phyloP scores from a whole-genome alignment of 2,329 filamentous ascomycete genomes.

The Calonectria pauciramosa region DNA sequence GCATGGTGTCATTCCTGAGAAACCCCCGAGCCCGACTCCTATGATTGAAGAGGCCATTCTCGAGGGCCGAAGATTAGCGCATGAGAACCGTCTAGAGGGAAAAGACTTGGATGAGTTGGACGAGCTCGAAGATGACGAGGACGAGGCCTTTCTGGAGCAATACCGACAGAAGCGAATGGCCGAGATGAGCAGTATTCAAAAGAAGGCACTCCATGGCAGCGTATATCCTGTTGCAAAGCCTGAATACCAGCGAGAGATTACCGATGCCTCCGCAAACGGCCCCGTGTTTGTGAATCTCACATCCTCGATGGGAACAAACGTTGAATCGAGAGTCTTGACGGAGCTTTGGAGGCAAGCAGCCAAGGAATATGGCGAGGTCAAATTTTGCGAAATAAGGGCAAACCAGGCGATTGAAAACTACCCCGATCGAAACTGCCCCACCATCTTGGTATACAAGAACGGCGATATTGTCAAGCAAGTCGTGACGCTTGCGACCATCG shows the following conservation, averaged over 20 bases:
- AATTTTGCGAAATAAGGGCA: constrained; percentile 96
- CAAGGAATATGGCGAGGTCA: constrained; percentile 89
- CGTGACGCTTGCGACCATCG: constrained; percentile 87
- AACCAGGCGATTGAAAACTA: constrained; percentile 97
- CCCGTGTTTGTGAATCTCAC: constrained; percentile 85
- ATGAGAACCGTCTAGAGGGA: constrained; percentile 93
- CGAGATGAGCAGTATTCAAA: constrained; percentile 81
- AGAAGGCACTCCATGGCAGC: constrained; percentile 85
- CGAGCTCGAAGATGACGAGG: constrained; percentile 94
- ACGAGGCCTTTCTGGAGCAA: constrained; percentile 89
- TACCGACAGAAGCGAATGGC: constrained; percentile 91
- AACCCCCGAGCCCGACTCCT: constrained; percentile 93
- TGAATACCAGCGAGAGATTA: constrained; percentile 92
- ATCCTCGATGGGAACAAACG: constrained; percentile 82
- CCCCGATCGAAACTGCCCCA: constrained; percentile 94
- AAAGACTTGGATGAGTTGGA: constrained; percentile 96
- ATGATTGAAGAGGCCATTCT: constrained; percentile 95
- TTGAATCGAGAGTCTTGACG: constrained; percentile 85
- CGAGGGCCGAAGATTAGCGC: constrained; percentile 84
- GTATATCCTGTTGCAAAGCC: constrained; percentile 96
- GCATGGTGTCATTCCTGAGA: constrained; percentile 97
- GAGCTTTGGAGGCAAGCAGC: constrained; percentile 91
- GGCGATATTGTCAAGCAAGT: constrained; percentile 93
- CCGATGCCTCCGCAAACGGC: constrained; percentile 83
- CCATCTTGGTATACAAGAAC: constrained; percentile 91